These are phyloP conservation scores for Clonostachys rosea DNA, from an alignment of 2,329 filamentous ascomycete species.

Conservation along the genomic window DNA sequence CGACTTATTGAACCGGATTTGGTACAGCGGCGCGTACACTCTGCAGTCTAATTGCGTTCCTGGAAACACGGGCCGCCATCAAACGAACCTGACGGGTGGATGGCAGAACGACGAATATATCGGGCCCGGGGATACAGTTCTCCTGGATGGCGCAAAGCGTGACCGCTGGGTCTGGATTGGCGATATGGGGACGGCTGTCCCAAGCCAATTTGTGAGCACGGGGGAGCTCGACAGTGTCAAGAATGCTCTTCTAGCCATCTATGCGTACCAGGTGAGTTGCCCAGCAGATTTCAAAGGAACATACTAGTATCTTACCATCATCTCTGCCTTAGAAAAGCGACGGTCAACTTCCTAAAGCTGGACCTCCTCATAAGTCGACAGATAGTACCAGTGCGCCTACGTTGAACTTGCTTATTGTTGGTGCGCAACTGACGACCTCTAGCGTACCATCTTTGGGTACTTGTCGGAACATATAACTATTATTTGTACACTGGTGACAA, in stretches of 20 bases:
- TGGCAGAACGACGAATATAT: slow-evolving; percentile 26
- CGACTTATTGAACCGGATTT: slow-evolving; percentile 46
- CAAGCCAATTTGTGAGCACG: slow-evolving; percentile 48
- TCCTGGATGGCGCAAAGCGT: slow-evolving; percentile 50
- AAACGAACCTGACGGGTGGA: slow-evolving; percentile 5
- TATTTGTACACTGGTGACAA: slow-evolving; percentile 33
- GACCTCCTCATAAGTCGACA: slow-evolving; percentile 28
- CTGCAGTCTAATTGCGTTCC: slow-evolving; percentile 15
- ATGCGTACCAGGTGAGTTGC: slow-evolving; percentile 30
- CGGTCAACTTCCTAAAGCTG: slow-evolving; percentile 45
- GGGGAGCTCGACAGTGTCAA: slow-evolving; percentile 44
- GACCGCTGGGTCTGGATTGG: slow-evolving; percentile 58
- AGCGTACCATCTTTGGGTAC: slow-evolving; percentile 29
- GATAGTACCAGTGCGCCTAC: neutral
- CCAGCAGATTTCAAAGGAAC: neutral
- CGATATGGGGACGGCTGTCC: slow-evolving; percentile 54
- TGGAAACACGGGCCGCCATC: slow-evolving; percentile 18
- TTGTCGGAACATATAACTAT: slow-evolving; percentile 53
- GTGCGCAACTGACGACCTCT: neutral
- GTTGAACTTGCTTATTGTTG: neutral
- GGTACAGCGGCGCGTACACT: slow-evolving; percentile 45
- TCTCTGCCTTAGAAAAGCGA: slow-evolving; percentile 10
- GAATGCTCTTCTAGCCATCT: slow-evolving; percentile 43
- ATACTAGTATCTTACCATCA: neutral
- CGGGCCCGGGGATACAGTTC: slow-evolving; percentile 20